Evolutionary conservation across 768 basidiomycete species (phyloP), one percentile per base, ranked within the genome.

Genomic region (Xerocomellus amylosporus): DNA sequence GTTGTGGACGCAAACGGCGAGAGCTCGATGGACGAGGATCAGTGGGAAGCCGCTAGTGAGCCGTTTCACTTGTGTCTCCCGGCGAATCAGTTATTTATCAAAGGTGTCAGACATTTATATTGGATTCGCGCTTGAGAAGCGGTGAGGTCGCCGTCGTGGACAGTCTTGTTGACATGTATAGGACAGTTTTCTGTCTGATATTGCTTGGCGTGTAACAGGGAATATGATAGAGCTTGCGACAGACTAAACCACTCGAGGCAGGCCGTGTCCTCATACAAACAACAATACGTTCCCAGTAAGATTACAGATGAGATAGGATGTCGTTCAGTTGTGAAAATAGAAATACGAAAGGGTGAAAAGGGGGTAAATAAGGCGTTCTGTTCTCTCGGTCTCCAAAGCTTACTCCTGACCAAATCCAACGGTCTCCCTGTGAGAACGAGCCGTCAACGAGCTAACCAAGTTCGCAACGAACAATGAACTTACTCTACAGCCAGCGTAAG

Each of bases 21-120:
- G 73, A 95, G 91, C 64, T 75, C 90, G 49, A 97, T 98, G 91
- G 85, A 94, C 59, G 88, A 90, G 60, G 88, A 90, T 62, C 95
- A 98, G 72, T 97, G 96, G 92, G 94, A 98, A 65, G 96, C 96
- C 58, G 94, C 93, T n/a, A 98, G 97, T 98, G 72, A 73, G 93
- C 83, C 13, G 33, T 33, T 45, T 51, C 10, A 28, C 24, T 17
- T 9, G 28, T 34, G 8, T 33, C 17, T 5, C 8, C 9, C 17
- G 17, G 36, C 42, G 33, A 24, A 8, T 20, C 19, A 5, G 22
- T 33, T 47, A n/a, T 49, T 65, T n/a, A 61, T 50, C 56, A 26
- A 44, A 44, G 24, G 20, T 3, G 36, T 38, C 64, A 98, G 95
- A 95, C 69, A 86, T 98, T 49, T 98, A 98, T 63, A 82, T 95